These are phyloP conservation scores for Prunus yedoensis DNA, from an alignment of 331 rosid species.

Conservation along the genomic window DNA sequence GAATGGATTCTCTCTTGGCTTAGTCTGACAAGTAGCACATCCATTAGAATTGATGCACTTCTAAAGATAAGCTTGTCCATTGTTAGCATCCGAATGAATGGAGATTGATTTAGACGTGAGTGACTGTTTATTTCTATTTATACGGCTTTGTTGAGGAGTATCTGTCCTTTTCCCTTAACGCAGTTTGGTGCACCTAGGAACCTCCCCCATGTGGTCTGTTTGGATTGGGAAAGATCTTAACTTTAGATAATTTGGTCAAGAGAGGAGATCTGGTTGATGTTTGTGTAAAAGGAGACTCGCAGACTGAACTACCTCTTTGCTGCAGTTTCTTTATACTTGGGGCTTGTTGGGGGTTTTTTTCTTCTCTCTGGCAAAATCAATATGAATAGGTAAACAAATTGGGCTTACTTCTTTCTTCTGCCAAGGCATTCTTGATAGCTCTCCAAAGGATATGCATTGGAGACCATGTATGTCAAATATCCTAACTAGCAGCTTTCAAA, in stretches of 20 bases:
- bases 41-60: not conserved
- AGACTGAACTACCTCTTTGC: too few relatives aligned
- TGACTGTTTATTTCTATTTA: not conserved
- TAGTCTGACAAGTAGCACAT: slow-evolving; percentile 5
- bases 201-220: not conserved
- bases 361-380: not conserved
- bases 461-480: not conserved
- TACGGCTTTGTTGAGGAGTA: not conserved
- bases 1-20: not conserved
- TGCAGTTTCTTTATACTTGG: not conserved
- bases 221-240: slow-evolving; percentile 7
- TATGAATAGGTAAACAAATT: not conserved
- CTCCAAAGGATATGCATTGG: not conserved
- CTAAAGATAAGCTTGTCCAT: not conserved
- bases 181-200: not conserved
- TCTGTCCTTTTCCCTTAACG: not conserved
- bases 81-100: not conserved
- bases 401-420: not conserved
- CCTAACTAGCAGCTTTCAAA: not conserved
- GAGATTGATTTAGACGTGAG: not conserved
- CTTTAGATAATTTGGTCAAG: not conserved
- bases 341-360: not conserved
- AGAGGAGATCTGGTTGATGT: not conserved
- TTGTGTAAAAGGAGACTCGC: not conserved
- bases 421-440: not conserved